phyloP scores from a whole-genome alignment of 2,329 filamentous ascomycete species.

The Elsinoe ampelina region DNA sequence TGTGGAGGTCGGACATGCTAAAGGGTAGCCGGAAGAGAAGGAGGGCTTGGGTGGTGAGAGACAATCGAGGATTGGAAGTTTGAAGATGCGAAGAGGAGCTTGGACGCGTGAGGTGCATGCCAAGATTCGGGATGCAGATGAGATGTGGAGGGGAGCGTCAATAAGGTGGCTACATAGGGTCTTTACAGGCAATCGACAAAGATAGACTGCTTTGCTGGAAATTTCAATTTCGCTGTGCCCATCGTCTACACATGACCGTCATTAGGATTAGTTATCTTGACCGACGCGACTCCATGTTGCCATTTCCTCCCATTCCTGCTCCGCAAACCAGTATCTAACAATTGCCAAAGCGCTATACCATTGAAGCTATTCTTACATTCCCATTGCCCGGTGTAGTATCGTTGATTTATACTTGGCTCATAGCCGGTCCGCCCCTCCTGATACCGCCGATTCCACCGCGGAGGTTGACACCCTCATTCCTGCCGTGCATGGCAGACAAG shows the following conservation, averaged over 20 bases:
- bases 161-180: too few species aligned
- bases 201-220: too few species aligned
- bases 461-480: conserved; percentile 38
- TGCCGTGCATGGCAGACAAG: conserved; percentile 46
- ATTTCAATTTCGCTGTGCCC: background rate
- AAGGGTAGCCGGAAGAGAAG: background rate
- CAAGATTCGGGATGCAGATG: background rate
- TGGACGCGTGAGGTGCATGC: conserved; percentile 1
- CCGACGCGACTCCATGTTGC: background rate
- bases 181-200: too few species aligned
- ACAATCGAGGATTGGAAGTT: background rate
- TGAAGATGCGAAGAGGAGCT: background rate
- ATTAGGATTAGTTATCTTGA: conserved; percentile 10
- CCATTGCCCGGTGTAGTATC: background rate
- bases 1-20: conserved; percentile 69
- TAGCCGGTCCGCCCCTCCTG: conserved; percentile 38
- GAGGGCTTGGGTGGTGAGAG: background rate
- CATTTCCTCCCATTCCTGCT: background rate
- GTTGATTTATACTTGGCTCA: conserved; percentile 47
- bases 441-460: conserved; percentile 39
- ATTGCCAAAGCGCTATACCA: background rate
- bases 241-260: background rate
- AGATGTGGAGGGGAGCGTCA: background rate
- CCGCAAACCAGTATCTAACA: background rate
- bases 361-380: background rate